Evolutionary conservation across 2,329 filamentous ascomycete genomes (phyloP).

Genomic region (Penicillium sp.): DNA sequence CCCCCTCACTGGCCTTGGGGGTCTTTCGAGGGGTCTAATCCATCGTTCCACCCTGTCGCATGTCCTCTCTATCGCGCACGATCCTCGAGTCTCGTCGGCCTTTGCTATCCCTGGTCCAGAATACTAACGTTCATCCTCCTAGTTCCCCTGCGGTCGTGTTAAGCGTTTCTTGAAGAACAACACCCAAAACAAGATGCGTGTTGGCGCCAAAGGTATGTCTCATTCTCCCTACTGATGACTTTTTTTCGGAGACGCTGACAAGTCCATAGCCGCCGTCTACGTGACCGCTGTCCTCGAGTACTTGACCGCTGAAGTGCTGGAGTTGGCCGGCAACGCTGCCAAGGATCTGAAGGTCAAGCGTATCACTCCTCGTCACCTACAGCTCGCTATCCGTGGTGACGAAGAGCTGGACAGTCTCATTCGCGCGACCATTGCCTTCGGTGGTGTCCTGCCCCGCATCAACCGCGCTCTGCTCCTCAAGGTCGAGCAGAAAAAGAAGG

Average conservation of each 20-base stretch:
- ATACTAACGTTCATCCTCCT: slow-evolving; percentile 24
- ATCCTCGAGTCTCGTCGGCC: background rate
- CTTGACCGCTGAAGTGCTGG: slow-evolving; percentile 93
- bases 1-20: slow-evolving; percentile 10
- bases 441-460: slow-evolving; percentile 97
- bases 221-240: background rate
- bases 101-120: background rate
- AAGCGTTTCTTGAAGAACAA: slow-evolving; percentile 99
- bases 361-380: slow-evolving; percentile 94
- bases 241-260: slow-evolving; percentile 11
- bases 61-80: slow-evolving; percentile 1
- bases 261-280: slow-evolving; percentile 73
- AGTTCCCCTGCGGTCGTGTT: slow-evolving; percentile 99
- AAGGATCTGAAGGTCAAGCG: slow-evolving; percentile 99
- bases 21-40: slow-evolving; percentile 2
- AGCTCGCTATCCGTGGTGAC: slow-evolving; percentile 96
- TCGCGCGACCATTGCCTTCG: slow-evolving; percentile 94
- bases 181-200: slow-evolving; percentile 99
- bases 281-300: slow-evolving; percentile 98
- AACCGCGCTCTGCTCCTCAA: slow-evolving; percentile 93
- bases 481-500: slow-evolving; percentile 97
- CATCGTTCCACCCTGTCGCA: slow-evolving; percentile 9
- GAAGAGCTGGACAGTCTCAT: slow-evolving; percentile 98
- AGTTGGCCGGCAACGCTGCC: slow-evolving; percentile 95
- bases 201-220: slow-evolving; percentile 77